A percentile compares a stretch with the other conserved stretches of the same genome.
Evolutionary conservation across 2,329 filamentous ascomycete species (phyloP).

Genomic region (Aplosporella prunicola): DNA sequence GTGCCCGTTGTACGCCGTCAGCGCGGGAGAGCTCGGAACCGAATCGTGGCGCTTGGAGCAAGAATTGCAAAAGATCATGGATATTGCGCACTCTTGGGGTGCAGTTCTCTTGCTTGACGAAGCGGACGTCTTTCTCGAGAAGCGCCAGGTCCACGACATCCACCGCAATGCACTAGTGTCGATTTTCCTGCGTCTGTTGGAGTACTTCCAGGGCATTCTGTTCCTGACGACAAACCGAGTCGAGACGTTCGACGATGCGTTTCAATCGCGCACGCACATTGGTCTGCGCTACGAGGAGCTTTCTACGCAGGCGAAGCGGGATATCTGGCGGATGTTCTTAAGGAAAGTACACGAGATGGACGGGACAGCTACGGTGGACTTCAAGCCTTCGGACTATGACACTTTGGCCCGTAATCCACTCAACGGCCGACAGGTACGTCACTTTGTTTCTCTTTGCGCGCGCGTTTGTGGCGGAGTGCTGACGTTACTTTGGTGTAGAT

Average conservation of each 20-base stretch:
- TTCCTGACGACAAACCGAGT: constrained; percentile 87
- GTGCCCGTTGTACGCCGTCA: constrained; percentile 75
- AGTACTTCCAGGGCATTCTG: constrained; percentile 87
- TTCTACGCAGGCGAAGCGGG: constrained; percentile 59
- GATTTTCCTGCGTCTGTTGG: constrained; percentile 76
- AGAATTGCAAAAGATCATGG: constrained; percentile 73
- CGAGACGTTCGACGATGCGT: constrained; percentile 81
- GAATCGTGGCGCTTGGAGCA: constrained; percentile 63
- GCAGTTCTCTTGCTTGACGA: constrained; percentile 79
- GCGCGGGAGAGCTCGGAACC: constrained; percentile 71
- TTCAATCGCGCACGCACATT: constrained; percentile 80
- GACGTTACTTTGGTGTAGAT: constrained; percentile 52
- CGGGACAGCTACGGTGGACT: constrained; percentile 41
- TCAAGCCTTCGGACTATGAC: constrained; percentile 59
- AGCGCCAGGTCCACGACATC: constrained; percentile 72
- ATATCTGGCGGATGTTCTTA: constrained; percentile 79
- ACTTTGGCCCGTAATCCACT: constrained; percentile 57
- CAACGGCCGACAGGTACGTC: constrained; percentile 55
- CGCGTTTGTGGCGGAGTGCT: constrained; percentile 5
- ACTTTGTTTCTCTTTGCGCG: constrained; percentile 1
- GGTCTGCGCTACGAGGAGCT: constrained; percentile 72
- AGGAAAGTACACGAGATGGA: constrained; percentile 60
- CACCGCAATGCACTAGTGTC: constrained; percentile 78
- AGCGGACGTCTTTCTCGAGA: constrained; percentile 54
- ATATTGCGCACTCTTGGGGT: constrained; percentile 79